Percentiles rank a stretch among this genome's conserved stretches.
These are phyloP conservation scores for Aspergillus egyptiacus DNA, from an alignment of 495 filamentous ascomycete species.

Conservation along the genomic window DNA sequence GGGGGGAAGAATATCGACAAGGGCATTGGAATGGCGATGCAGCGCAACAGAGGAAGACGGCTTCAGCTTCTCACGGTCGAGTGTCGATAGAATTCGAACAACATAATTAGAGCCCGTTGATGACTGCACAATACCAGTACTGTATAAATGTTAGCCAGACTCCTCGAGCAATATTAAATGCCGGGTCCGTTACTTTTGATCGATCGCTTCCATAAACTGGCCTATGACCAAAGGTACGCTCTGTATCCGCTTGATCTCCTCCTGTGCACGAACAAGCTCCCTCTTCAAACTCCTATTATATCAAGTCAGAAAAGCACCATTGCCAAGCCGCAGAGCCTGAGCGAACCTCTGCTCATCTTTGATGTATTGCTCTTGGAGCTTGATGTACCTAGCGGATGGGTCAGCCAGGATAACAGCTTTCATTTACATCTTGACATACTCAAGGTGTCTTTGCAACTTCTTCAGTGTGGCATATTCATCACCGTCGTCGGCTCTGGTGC, in stretches of 20 bases:
- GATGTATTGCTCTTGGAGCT: slow-evolving; percentile 99
- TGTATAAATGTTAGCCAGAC: slow-evolving; percentile 35
- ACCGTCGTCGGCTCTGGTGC: slow-evolving; percentile 67
- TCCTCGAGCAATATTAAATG: neutral
- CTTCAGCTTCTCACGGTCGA: slow-evolving; percentile 96
- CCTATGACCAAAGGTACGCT: slow-evolving; percentile 96
- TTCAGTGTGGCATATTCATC: slow-evolving; percentile 96
- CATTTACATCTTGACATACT: slow-evolving; percentile 48
- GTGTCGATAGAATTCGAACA: slow-evolving; percentile 94
- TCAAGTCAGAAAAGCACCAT: neutral
- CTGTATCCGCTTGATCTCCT: slow-evolving; percentile 99
- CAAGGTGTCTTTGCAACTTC: slow-evolving; percentile 89
- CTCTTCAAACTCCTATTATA: slow-evolving; percentile 79
- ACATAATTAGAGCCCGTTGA: slow-evolving; percentile 99
- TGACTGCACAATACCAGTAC: slow-evolving; percentile 96
- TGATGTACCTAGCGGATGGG: slow-evolving; percentile 65
- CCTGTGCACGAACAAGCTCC: slow-evolving; percentile 93
- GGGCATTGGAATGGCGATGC: slow-evolving; percentile 95
- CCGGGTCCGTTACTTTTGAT: slow-evolving; percentile 74
- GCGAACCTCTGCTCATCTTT: slow-evolving; percentile 95
- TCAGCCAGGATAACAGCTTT: slow-evolving; percentile 24
- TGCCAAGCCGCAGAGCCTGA: neutral
- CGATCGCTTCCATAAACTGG: slow-evolving; percentile 99
- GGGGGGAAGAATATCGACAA: slow-evolving; percentile 95
- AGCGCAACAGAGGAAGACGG: slow-evolving; percentile 95